phyloP scores from a whole-genome alignment of 1,139 yeast species.

The Zygoascus hellenicus region DNA sequence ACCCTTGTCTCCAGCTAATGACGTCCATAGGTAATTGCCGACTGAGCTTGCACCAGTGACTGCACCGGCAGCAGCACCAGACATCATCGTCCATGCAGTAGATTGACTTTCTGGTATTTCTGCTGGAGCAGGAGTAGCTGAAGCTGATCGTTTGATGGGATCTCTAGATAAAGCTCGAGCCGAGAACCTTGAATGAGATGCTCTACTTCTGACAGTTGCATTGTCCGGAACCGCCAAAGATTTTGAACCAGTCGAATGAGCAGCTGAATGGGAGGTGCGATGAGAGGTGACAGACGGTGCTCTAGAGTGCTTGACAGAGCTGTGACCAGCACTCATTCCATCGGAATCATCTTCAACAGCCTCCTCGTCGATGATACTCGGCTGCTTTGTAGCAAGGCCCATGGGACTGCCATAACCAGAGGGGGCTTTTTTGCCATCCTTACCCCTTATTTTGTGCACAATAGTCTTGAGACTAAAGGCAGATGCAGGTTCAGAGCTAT shows the following conservation, averaged over 20 bases:
- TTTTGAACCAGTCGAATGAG: too few relatives aligned
- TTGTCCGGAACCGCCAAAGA: background rate
- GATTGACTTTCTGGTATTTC: background rate
- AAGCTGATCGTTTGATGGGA: too few relatives aligned
- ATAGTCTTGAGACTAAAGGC: background rate
- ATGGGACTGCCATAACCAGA: background rate
- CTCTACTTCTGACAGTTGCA: background rate
- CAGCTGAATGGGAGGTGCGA: too few relatives aligned
- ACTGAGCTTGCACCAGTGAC: background rate
- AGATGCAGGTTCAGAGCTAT: background rate
- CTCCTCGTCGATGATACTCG: background rate
- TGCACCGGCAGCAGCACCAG: background rate
- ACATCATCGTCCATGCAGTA: background rate
- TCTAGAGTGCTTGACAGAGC: too few relatives aligned
- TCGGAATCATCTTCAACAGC: background rate
- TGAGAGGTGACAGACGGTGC: too few relatives aligned
- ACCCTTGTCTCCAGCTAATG: conserved; percentile 1
- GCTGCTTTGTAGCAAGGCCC: background rate
- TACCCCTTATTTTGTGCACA: background rate
- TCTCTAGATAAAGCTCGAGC: too few relatives aligned
- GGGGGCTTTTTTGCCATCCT: background rate
- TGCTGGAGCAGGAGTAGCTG: background rate
- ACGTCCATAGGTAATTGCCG: background rate
- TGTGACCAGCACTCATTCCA: too few relatives aligned
- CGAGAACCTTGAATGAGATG: background rate